Evolutionary conservation across 768 basidiomycete genomes (phyloP).

Genomic region (Neoboletus subvelutipes): DNA sequence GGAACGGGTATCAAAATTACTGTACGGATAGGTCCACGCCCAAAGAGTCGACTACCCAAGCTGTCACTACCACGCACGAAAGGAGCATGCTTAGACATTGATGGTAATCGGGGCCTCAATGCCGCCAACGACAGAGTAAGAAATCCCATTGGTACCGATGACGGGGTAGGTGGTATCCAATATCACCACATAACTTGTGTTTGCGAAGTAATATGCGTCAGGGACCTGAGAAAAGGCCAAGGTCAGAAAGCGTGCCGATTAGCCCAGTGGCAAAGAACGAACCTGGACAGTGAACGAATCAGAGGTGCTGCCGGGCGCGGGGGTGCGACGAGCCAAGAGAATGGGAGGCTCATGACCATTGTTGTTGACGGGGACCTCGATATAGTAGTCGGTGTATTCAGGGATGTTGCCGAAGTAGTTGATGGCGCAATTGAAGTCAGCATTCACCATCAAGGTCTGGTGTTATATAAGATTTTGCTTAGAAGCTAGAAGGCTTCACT

Average conservation of each 20-base stretch:
- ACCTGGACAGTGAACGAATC: constrained; percentile 23
- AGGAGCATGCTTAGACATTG: constrained; percentile 6
- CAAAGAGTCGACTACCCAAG: not conserved
- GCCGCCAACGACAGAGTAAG: constrained; percentile 26
- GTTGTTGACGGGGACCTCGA: constrained; percentile 34
- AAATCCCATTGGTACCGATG: constrained; percentile 19
- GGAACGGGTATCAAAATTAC: not conserved
- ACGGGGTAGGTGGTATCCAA: constrained; percentile 25
- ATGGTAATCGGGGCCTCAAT: constrained; percentile 16
- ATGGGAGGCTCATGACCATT: constrained; percentile 32
- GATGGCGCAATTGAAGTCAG: constrained; percentile 30
- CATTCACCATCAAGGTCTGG: constrained; percentile 21
- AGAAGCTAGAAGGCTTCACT: not conserved
- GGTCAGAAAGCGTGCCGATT: constrained; percentile 1
- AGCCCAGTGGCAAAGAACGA: not conserved
- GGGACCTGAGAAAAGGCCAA: constrained; percentile 19
- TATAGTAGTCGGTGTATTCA: constrained; percentile 33
- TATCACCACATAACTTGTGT: constrained; percentile 22
- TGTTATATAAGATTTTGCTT: not conserved
- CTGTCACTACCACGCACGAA: not conserved
- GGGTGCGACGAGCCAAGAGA: constrained; percentile 25
- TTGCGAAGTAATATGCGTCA: constrained; percentile 21
- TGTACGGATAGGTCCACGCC: not conserved
- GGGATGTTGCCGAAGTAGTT: constrained; percentile 18
- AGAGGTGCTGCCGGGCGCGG: constrained; percentile 4